Evolutionary conservation across 495 filamentous ascomycete species (phyloP).

Genomic region (Rhypophila decipiens): DNA sequence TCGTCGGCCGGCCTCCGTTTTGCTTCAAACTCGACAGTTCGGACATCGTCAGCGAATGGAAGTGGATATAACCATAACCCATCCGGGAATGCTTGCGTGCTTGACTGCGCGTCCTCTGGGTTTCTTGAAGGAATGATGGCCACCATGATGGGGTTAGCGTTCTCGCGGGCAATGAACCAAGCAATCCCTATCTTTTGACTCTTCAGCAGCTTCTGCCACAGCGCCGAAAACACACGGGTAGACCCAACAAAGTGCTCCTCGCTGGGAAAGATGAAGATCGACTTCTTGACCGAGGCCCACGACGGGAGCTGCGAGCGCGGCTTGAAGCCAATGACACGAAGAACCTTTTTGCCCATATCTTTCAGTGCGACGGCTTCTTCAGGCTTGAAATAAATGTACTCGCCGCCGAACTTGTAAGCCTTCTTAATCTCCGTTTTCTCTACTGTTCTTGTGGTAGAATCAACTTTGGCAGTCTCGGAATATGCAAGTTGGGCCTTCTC

Average conservation of each 20-base stretch:
- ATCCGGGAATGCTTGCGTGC: constrained; percentile 64
- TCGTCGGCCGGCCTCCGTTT: constrained; percentile 59
- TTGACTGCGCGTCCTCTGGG: constrained; percentile 52
- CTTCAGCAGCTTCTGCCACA: constrained; percentile 79
- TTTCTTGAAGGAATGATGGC: constrained; percentile 74
- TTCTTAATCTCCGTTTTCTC: constrained; percentile 81
- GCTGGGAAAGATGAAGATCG: constrained; percentile 89
- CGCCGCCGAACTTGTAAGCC: constrained; percentile 92
- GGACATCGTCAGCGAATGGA: constrained; percentile 87
- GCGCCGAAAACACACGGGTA: constrained; percentile 82
- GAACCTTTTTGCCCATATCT: constrained; percentile 61
- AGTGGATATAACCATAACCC: constrained; percentile 87
- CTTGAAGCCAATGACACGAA: constrained; percentile 95
- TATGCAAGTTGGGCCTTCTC: constrained; percentile 76
- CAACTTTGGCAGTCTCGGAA: constrained; percentile 62
- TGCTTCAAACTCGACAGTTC: constrained; percentile 47
- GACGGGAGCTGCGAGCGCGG: constrained; percentile 64
- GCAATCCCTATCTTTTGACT: constrained; percentile 73
- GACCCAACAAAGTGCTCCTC: constrained; percentile 87
- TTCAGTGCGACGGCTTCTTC: constrained; percentile 75
- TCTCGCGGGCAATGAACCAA: constrained; percentile 82
- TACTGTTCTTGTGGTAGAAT: constrained; percentile 68
- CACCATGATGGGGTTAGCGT: constrained; percentile 68
- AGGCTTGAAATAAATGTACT: constrained; percentile 75
- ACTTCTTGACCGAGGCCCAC: constrained; percentile 81